Base-by-base conservation (phyloP, 2,329 filamentous ascomycete species). In the Clonostachys sp. region DNA sequence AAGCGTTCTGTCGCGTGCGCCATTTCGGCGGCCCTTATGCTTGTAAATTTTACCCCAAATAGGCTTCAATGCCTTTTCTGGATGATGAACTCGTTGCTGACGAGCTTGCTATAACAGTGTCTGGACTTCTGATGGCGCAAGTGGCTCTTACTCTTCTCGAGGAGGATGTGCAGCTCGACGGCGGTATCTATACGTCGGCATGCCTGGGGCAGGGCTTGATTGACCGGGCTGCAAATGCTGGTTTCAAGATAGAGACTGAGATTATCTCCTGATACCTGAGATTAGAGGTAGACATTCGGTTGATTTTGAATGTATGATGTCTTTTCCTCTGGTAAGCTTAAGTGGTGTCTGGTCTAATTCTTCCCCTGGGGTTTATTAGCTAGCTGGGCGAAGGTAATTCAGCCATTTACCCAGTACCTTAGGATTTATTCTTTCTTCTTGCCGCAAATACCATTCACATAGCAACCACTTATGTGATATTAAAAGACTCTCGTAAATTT, bases 111-210 rank as follows among this genome's bases (percentile, higher is more conserved):
- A 30, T 10, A 30, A 41, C 45, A 85, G 82, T 89, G 45, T 90
- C 86, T 5, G 87, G 77, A 1, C 58, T 83, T 16, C 72, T 86
- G 30, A 59, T 88, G 13, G 75, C 77, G 3, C 75, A 89, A 56
- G 86, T 78, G 12, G 87, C 86, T 5, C 67, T 78, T 38, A 81
- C 82, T 0, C 69, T 91, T 34, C 67, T 90, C 14, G 73, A 85
- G 49, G 83, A 86, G 7, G 42, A 50, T 35, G 44, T 44, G 38
- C 74, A 83, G 13, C 66, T 80, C 12, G 63, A 74, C 35, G 87
- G 87, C 16, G 87, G 87, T 4, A 68, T 89, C 20, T 80, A 87
- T 51, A 91, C 88, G 2, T 83, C 87, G 1, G 84, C 87, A 1
- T 86, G 80, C 46, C 67, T 91, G 3, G 87, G 87, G 1, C 81